A percentile compares a stretch with the other conserved stretches of the same genome.
phyloP scores from a whole-genome alignment of 371 early-diverging fungal species.

The Mortierella sp. region DNA sequence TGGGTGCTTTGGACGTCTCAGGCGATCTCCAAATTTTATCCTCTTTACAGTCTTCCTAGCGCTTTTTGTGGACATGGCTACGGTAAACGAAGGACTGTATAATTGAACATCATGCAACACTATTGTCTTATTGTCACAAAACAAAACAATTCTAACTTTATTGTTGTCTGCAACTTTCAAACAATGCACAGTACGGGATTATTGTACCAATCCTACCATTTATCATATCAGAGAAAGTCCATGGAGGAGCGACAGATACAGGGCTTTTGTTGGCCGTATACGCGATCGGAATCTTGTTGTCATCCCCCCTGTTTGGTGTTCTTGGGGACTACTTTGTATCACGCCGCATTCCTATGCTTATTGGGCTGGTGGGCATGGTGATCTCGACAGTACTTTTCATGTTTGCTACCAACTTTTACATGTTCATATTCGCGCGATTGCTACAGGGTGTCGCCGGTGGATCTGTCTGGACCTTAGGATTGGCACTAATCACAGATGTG shows the following conservation, averaged over 20 bases:
- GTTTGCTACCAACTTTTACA: conserved; percentile 64
- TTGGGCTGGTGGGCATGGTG: conserved; percentile 68
- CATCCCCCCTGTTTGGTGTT: conserved; percentile 81
- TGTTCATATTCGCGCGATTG: conserved; percentile 71
- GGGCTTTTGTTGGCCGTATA: conserved; percentile 79
- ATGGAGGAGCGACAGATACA: conserved; percentile 61
- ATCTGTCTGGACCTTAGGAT: conserved; percentile 72
- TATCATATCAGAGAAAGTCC: conserved; percentile 39
- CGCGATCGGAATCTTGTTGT: conserved; percentile 76
- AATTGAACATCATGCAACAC: too few relatives aligned
- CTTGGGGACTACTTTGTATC: conserved; percentile 59
- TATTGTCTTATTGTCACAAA: too few relatives aligned
- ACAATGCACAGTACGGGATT: conserved; percentile 44
- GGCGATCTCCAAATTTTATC: conserved; percentile 48
- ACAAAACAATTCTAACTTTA: too few relatives aligned
- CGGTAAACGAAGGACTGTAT: conserved; percentile 8
- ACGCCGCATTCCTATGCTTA: conserved; percentile 65
- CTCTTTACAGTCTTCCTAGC: conserved; percentile 48
- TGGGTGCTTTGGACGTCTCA: conserved; percentile 35
- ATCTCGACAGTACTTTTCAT: conserved; percentile 73
- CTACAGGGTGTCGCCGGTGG: conserved; percentile 73
- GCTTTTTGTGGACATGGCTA: conserved; percentile 53
- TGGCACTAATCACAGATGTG: conserved; percentile 72
- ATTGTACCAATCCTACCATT: conserved; percentile 53
- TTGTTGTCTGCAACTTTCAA: too few relatives aligned